Conservation (phyloP, 768 basidiomycete species). For the Hirschioporus abietinus region DNA sequence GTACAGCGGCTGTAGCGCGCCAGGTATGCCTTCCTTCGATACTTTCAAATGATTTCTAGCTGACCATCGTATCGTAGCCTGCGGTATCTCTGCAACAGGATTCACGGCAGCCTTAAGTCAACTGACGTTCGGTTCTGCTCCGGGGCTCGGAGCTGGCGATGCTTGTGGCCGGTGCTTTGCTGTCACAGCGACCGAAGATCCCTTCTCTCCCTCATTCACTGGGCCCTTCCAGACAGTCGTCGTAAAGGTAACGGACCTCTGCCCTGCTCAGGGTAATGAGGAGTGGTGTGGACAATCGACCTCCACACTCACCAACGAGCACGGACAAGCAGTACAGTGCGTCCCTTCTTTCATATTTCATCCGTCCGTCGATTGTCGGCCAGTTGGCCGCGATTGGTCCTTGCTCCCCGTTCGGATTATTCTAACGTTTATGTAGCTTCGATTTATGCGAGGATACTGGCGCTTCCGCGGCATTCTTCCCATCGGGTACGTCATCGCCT, state of each 20-base stretch:
- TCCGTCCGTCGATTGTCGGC: background rate
- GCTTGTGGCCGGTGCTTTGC: conserved; percentile 60
- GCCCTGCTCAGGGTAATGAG: conserved; percentile 43
- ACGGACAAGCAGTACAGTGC: conserved; percentile 45
- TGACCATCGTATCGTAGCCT: conserved; percentile 31
- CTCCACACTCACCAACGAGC: conserved; percentile 37
- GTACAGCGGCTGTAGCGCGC: conserved; percentile 45
- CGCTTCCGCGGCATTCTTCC: conserved; percentile 49
- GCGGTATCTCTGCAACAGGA: conserved; percentile 44
- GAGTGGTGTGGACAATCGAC: conserved; percentile 51
- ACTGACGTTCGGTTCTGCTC: conserved; percentile 46
- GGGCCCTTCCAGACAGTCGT: conserved; percentile 52
- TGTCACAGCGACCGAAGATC: conserved; percentile 45
- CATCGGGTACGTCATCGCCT: conserved; percentile 26
- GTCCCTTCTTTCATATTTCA: conserved; percentile 14
- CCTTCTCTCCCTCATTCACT: conserved; percentile 42
- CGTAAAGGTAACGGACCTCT: conserved; percentile 43
- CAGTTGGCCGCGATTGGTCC: conserved; percentile 34
- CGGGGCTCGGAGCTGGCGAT: conserved; percentile 49
- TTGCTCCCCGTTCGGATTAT: conserved; percentile 3
- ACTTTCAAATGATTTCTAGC: background rate
- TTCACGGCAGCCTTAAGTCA: conserved; percentile 55
- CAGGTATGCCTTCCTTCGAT: conserved; percentile 30
- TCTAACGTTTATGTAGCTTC: conserved; percentile 34
- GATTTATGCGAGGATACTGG: conserved; percentile 59